These are phyloP conservation scores for Gastrodia elata DNA, from an alignment of 106 monocot genomes.

Conservation along the genomic window DNA sequence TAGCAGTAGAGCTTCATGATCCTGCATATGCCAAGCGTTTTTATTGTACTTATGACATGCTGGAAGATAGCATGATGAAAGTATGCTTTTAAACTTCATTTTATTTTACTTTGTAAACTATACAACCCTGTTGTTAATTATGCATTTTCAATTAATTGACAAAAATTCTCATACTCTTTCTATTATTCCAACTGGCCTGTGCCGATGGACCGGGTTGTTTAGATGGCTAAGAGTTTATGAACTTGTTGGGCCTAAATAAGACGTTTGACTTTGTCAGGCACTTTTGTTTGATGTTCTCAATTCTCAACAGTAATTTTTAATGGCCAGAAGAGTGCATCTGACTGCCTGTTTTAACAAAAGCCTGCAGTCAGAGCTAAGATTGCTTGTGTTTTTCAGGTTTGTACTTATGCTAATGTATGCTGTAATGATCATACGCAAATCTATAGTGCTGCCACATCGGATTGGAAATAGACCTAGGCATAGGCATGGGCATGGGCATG, in stretches of 20 bases:
- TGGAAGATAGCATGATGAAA: conserved; percentile 73
- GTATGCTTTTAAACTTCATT: conserved; percentile 26
- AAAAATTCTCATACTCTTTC: neutral
- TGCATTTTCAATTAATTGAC: neutral
- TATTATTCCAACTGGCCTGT: neutral
- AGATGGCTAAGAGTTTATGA: neutral
- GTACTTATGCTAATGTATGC: neutral
- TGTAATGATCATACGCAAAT: too few relatives aligned
- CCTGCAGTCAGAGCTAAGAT: neutral
- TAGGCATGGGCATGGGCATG: too few relatives aligned
- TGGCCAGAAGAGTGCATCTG: neutral
- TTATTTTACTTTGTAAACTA: neutral
- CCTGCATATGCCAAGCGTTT: conserved; percentile 83
- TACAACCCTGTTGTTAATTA: neutral
- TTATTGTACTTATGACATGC: conserved; percentile 77
- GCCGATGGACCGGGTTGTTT: neutral
- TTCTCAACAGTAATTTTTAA: neutral
- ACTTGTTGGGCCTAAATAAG: neutral
- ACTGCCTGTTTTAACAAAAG: neutral
- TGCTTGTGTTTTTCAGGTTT: neutral
- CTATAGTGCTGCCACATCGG: neutral
- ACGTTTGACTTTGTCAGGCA: neutral
- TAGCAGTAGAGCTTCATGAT: conserved; percentile 85
- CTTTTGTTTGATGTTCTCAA: neutral
- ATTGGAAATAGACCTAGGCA: too few relatives aligned